Conservation (phyloP, 306 rosid genomes). For the Boehmeria nivea region DNA sequence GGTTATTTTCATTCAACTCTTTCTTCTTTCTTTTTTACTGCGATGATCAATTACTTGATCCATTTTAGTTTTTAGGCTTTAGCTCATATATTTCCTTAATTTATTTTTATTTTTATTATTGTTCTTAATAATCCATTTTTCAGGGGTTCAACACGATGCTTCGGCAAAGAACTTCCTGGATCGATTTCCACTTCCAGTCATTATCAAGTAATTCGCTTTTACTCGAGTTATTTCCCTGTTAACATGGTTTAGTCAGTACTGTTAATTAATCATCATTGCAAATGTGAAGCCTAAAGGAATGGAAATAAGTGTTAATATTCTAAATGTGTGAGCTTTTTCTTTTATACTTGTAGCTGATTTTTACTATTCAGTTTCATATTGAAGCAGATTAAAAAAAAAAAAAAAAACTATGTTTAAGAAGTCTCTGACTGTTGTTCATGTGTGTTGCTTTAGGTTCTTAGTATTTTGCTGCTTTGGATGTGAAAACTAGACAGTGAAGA, state of each 20-base stretch:
- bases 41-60: no score
- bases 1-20: constrained; percentile 25
- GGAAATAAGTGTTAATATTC: no score
- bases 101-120: background rate
- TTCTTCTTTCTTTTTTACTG: background rate
- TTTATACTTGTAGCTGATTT: no score
- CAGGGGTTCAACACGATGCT: constrained; percentile 66
- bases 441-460: background rate
- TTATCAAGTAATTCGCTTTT: constrained; percentile 43
- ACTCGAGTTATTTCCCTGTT: no score
- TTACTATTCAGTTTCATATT: no score
- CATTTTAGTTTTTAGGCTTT: background rate
- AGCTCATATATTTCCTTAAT: background rate
- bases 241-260: no score
- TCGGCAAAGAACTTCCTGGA: constrained; percentile 57
- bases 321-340: no score
- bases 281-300: no score
- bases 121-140: background rate
- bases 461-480: background rate
- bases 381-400: no score
- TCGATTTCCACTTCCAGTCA: constrained; percentile 70
- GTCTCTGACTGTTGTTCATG: no score
- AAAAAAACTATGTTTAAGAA: no score
- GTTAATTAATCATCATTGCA: no score
- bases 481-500: background rate